A percentile compares a stretch with the other conserved stretches of the same genome.
Conservation (phyloP, 306 rosid species). For the Cucumis hystrix region DNA sequence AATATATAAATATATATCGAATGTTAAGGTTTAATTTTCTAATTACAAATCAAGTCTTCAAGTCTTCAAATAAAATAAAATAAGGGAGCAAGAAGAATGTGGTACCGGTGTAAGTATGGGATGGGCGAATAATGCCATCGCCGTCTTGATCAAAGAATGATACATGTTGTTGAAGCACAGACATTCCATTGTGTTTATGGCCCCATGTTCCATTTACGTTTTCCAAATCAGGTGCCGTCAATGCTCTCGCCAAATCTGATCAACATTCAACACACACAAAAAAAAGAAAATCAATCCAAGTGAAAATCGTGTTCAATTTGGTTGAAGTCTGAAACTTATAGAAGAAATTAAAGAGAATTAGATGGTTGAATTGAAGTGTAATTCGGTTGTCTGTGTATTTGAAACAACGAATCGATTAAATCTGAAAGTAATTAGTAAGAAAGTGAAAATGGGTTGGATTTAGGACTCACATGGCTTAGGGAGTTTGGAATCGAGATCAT, state of each 20-base stretch:
- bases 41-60: too few relatives aligned
- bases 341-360: too few relatives aligned
- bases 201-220: slow-evolving; percentile 52
- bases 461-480: slow-evolving; percentile 44
- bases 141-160: slow-evolving; percentile 57
- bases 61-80: too few relatives aligned
- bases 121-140: slow-evolving; percentile 62
- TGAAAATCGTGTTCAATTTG: not conserved
- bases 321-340: too few relatives aligned
- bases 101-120: slow-evolving; percentile 50
- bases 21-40: too few relatives aligned
- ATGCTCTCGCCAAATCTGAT: slow-evolving; percentile 53
- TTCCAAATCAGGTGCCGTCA: slow-evolving; percentile 49
- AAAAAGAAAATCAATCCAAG: not conserved
- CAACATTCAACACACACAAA: too few relatives aligned
- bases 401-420: too few relatives aligned
- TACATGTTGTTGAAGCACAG: slow-evolving; percentile 72
- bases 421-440: too few relatives aligned
- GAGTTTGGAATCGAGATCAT: slow-evolving; percentile 32
- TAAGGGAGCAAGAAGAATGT: not conserved
- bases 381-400: too few relatives aligned
- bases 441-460: not conserved
- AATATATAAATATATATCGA: too few relatives aligned
- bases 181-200: slow-evolving; percentile 48
- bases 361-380: too few relatives aligned